Conservation (phyloP, 805 yeast species). For the Candida ficus region DNA sequence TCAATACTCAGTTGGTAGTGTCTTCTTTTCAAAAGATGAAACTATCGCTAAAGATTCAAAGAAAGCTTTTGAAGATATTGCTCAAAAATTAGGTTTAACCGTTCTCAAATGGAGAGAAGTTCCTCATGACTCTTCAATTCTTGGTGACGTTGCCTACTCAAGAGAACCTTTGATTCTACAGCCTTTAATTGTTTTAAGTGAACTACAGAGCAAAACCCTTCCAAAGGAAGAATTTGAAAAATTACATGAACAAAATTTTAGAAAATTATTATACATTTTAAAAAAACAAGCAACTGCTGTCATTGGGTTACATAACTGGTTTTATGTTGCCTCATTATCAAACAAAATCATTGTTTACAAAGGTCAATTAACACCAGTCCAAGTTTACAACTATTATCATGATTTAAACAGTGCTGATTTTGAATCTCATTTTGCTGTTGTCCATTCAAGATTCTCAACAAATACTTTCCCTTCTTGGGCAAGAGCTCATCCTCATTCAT, state of each 20-base stretch:
- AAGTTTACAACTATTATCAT: constrained; percentile 91
- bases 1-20: constrained; percentile 92
- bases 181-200: constrained; percentile 78
- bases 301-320: constrained; percentile 95
- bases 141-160: constrained; percentile 92
- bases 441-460: constrained; percentile 95
- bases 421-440: constrained; percentile 93
- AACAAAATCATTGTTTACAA: constrained; percentile 90
- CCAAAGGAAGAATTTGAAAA: constrained; percentile 50
- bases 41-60: constrained; percentile 66
- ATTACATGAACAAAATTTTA: constrained; percentile 60
- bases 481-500: constrained; percentile 92
- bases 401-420: constrained; percentile 88
- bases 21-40: constrained; percentile 84
- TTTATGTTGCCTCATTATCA: constrained; percentile 89
- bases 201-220: constrained; percentile 36
- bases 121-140: constrained; percentile 88
- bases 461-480: constrained; percentile 99
- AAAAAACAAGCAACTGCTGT: constrained; percentile 88
- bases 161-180: constrained; percentile 90
- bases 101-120: constrained; percentile 95
- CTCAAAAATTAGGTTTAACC: constrained; percentile 65
- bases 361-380: constrained; percentile 96
- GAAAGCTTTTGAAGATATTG: constrained; percentile 75
- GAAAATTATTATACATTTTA: constrained; percentile 76